Percentiles rank a stretch among this genome's conserved stretches.
phyloP scores from a whole-genome alignment of 257 asterid genomes.

The Jaltomata sinuosa region DNA sequence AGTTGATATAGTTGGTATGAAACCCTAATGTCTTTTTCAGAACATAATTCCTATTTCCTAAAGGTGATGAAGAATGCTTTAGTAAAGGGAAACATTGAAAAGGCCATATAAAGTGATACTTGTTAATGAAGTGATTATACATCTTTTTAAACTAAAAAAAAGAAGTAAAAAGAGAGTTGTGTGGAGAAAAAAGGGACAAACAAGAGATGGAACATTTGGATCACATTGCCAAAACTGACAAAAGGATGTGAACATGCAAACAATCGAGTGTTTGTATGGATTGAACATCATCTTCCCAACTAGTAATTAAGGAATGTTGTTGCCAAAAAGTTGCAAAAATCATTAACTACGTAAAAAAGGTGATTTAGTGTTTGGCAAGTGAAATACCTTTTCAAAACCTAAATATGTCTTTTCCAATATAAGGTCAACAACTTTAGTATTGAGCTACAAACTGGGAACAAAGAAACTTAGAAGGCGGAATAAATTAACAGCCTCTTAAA shows the following conservation, averaged over 20 bases:
- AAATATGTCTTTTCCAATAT: background rate
- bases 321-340: background rate
- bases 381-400: background rate
- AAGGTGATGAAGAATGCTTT: conserved; percentile 5
- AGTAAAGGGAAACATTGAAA: background rate
- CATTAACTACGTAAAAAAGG: background rate
- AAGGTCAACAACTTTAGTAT: background rate
- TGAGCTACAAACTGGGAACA: background rate
- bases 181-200: background rate
- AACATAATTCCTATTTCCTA: conserved; percentile 2
- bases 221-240: background rate
- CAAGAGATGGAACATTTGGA: background rate
- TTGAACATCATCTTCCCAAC: background rate
- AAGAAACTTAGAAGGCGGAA: background rate
- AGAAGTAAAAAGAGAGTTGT: background rate
- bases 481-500: no score
- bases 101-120: background rate
- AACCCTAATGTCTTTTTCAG: background rate
- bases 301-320: background rate
- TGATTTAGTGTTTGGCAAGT: background rate
- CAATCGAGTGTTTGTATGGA: conserved; percentile 4
- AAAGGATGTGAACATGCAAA: background rate
- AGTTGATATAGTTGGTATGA: conserved; percentile 15
- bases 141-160: background rate
- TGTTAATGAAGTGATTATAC: background rate